These are phyloP conservation scores for Penicillium odoratum DNA, from an alignment of 495 filamentous ascomycete species.

Conservation along the genomic window DNA sequence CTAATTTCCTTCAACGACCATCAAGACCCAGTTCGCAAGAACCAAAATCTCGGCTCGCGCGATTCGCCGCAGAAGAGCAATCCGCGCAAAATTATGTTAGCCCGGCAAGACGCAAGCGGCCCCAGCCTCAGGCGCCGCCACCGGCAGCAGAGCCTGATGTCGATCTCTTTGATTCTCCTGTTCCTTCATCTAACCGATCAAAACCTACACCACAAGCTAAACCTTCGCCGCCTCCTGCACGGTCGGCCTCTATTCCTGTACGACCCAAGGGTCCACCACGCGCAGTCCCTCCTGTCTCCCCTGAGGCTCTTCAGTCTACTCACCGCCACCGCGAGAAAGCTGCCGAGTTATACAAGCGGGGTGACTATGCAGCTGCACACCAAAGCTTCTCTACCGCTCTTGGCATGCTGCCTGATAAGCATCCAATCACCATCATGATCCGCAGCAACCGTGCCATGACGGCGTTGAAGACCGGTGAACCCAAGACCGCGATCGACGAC, in stretches of 20 bases:
- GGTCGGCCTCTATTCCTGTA: constrained; percentile 38
- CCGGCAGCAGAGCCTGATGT: constrained; percentile 46
- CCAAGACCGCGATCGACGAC: constrained; percentile 79
- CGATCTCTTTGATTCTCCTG: constrained; percentile 58
- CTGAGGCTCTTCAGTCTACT: constrained; percentile 68
- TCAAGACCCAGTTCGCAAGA: constrained; percentile 46
- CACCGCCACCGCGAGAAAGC: constrained; percentile 75
- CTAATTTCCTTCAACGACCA: constrained; percentile 42
- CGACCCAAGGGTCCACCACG: constrained; percentile 57
- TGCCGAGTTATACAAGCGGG: constrained; percentile 86
- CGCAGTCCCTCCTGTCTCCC: constrained; percentile 65
- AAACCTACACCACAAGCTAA: constrained; percentile 34
- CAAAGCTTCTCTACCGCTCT: constrained; percentile 78
- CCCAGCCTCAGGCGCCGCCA: constrained; percentile 41
- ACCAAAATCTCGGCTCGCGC: constrained; percentile 61
- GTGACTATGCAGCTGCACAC: constrained; percentile 86
- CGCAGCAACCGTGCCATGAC: constrained; percentile 92
- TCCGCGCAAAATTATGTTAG: constrained; percentile 84
- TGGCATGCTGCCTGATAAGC: constrained; percentile 68
- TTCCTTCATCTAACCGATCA: constrained; percentile 31
- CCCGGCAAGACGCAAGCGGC: constrained; percentile 76
- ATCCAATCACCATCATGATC: constrained; percentile 81
- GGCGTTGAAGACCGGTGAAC: constrained; percentile 83
- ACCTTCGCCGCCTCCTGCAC: constrained; percentile 26
- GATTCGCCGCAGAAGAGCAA: constrained; percentile 77